A percentile compares a stretch with the other conserved stretches of the same genome.
phyloP scores from a whole-genome alignment of 495 filamentous ascomycete species.

The Lasiosphaeris hirsuta region DNA sequence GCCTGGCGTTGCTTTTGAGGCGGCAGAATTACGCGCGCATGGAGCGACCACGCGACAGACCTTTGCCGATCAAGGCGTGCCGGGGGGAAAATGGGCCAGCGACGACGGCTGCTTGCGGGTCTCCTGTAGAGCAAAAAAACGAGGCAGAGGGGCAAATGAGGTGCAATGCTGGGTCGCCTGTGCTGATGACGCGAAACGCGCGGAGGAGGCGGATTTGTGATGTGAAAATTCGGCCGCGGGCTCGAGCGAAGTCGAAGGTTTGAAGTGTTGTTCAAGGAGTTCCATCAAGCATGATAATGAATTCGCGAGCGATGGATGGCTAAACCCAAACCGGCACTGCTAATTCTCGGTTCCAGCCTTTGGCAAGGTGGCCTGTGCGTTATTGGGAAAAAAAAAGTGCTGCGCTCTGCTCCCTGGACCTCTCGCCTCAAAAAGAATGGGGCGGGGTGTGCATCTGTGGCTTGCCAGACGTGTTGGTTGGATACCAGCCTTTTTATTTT shows the following conservation, averaged over 20 bases:
- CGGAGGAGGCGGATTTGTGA: slow-evolving; percentile 3
- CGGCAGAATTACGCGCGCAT: slow-evolving; percentile 27
- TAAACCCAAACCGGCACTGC: slow-evolving; percentile 27
- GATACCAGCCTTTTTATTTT: too few species aligned
- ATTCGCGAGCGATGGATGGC: slow-evolving; percentile 29
- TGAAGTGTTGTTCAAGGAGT: slow-evolving; percentile 21
- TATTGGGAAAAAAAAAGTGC: background rate
- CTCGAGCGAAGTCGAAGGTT: slow-evolving; percentile 28
- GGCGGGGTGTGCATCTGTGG: background rate
- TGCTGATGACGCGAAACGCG: slow-evolving; percentile 9
- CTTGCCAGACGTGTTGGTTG: background rate
- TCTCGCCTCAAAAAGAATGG: too few species aligned
- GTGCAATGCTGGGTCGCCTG: background rate
- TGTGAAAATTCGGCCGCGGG: slow-evolving; percentile 11
- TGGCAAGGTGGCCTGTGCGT: slow-evolving; percentile 20
- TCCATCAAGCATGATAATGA: slow-evolving; percentile 17
- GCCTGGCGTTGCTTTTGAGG: slow-evolving; percentile 7
- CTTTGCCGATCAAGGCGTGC: slow-evolving; percentile 21
- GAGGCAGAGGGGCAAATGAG: background rate
- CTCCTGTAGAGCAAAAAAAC: slow-evolving; percentile 1
- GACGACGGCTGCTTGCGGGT: background rate
- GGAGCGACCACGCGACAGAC: slow-evolving; percentile 26
- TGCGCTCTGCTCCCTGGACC: slow-evolving; percentile 7
- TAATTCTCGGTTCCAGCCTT: slow-evolving; percentile 6
- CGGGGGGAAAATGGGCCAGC: background rate